A percentile compares a stretch with the other conserved stretches of the same genome.
These are phyloP conservation scores for Microcyclospora pomicola DNA, from an alignment of 2,329 filamentous ascomycete species.

Conservation along the genomic window DNA sequence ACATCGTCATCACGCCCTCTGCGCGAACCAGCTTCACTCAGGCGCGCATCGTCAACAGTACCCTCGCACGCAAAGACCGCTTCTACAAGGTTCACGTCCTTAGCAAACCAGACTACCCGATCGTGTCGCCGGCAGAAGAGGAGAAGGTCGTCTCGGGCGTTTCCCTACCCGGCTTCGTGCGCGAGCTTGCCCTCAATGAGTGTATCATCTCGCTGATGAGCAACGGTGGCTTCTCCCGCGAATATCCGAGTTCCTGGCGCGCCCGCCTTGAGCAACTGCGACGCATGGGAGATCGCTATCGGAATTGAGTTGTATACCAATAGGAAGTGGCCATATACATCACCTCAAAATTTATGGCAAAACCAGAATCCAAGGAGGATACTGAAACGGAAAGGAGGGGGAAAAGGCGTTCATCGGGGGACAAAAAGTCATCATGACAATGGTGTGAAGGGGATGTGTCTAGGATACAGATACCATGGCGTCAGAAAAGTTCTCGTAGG, in stretches of 20 bases:
- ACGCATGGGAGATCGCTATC: slow-evolving; percentile 53
- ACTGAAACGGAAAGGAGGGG: no score
- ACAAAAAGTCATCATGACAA: no score
- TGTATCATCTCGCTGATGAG: slow-evolving; percentile 84
- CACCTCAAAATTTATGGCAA: no score
- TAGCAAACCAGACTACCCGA: slow-evolving; percentile 76
- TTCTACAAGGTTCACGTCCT: slow-evolving; percentile 88
- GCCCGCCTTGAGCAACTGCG: slow-evolving; percentile 75
- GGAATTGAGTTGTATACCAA: neutral
- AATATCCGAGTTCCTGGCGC: slow-evolving; percentile 75
- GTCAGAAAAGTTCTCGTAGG: no score
- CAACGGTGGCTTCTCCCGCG: slow-evolving; percentile 39
- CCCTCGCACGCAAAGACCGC: slow-evolving; percentile 27
- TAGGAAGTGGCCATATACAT: no score
- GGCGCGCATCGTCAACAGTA: slow-evolving; percentile 36
- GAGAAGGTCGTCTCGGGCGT: slow-evolving; percentile 77
- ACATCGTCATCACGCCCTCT: slow-evolving; percentile 88
- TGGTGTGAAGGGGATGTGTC: no score
- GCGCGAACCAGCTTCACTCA: slow-evolving; percentile 65
- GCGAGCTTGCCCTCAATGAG: slow-evolving; percentile 80
- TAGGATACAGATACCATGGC: no score
- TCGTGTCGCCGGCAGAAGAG: slow-evolving; percentile 78
- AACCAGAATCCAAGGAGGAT: no score
- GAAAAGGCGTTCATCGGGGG: no score
- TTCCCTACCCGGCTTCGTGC: slow-evolving; percentile 71